phyloP scores from a whole-genome alignment of 805 yeast species.

The Candida palmyrensis region DNA sequence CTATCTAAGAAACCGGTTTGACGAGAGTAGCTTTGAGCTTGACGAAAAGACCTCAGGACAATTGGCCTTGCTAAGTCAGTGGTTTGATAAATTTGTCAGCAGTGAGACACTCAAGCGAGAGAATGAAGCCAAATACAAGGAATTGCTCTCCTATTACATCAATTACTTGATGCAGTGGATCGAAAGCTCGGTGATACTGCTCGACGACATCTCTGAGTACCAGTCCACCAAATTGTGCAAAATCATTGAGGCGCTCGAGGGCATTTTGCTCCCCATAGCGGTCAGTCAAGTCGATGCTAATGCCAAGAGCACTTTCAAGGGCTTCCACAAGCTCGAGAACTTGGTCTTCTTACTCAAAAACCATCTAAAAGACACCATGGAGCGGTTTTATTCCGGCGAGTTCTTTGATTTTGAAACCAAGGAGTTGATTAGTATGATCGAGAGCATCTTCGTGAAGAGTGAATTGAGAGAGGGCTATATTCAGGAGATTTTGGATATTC shows the following conservation, averaged over 20 bases:
- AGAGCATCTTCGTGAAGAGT: constrained; percentile 43
- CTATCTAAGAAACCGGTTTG: constrained; percentile 5
- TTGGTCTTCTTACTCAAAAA: constrained; percentile 26
- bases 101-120: constrained; percentile 18
- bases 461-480: constrained; percentile 40
- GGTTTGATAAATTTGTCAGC: constrained; percentile 18
- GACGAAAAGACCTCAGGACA: constrained; percentile 16
- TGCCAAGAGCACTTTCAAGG: constrained; percentile 14
- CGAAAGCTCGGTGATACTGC: constrained; percentile 17
- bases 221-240: constrained; percentile 27
- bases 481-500: constrained; percentile 40
- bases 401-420: constrained; percentile 44
- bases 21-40: constrained; percentile 12
- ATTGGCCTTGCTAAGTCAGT: constrained; percentile 13
- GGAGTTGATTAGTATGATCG: constrained; percentile 39
- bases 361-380: constrained; percentile 44
- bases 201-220: constrained; percentile 30
- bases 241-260: constrained; percentile 14
- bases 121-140: constrained; percentile 22
- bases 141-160: constrained; percentile 18
- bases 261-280: constrained; percentile 16
- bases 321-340: constrained; percentile 25
- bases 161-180: constrained; percentile 26
- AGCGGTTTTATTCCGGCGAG: constrained; percentile 47
- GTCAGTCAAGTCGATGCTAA: constrained; percentile 9